Percentiles rank a stretch among this genome's conserved stretches.
Conservation (phyloP, 192 early-diverging fungal species). For the Haplosporangium gracile region DNA sequence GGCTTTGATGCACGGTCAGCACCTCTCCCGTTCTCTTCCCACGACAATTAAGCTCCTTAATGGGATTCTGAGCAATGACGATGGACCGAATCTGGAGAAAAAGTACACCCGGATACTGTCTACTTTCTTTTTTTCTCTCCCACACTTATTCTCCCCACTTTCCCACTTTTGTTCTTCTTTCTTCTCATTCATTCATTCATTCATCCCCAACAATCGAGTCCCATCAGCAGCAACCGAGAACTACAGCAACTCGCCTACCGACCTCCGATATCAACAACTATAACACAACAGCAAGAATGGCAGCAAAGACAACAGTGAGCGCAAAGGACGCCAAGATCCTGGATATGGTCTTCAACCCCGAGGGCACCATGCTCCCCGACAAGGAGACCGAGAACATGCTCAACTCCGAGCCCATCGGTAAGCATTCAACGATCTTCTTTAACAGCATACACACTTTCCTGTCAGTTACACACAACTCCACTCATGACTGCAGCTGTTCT, state of each 20-base stretch:
- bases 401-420: conserved; percentile 33
- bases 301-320: conserved; percentile 35
- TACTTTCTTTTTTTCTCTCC: too few relatives aligned
- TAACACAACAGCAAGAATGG: neutral
- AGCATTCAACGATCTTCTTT: neutral
- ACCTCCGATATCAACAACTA: neutral
- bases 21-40: neutral
- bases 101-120: neutral
- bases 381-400: conserved; percentile 53
- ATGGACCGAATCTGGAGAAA: neutral
- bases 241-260: neutral
- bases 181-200: neutral
- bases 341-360: conserved; percentile 58
- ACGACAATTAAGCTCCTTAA: conserved; percentile 8
- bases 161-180: neutral
- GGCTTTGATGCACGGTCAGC: neutral
- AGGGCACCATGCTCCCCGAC: conserved; percentile 55
- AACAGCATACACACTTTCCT: neutral
- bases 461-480: too few relatives aligned
- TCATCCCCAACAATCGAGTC: neutral
- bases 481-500: neutral
- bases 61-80: neutral
- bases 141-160: neutral
- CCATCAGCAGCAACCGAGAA: neutral
- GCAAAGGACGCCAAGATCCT: conserved; percentile 53